A percentile compares a stretch with the other conserved stretches of the same genome.
Evolutionary conservation across 2,329 filamentous ascomycete species (phyloP).

Genomic region (Hymenoscyphus fraxineus): DNA sequence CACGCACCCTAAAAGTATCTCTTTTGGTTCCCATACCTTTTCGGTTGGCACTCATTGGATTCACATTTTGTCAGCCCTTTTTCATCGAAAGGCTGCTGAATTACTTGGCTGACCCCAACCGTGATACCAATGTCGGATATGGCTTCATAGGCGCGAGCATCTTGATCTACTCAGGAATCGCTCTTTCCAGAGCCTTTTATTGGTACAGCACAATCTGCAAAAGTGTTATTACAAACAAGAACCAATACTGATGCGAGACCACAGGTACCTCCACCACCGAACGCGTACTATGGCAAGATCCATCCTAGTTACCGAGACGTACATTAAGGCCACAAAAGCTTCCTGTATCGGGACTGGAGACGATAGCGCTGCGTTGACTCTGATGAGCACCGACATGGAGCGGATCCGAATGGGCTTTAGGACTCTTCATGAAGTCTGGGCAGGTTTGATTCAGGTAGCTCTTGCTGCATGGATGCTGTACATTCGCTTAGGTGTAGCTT

Average conservation of each 20-base stretch:
- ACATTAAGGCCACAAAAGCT: conserved; percentile 40
- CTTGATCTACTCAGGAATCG: conserved; percentile 23
- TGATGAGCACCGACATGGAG: conserved; percentile 46
- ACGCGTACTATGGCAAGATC: conserved; percentile 42
- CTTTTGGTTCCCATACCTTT: conserved; percentile 19
- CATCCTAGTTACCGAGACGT: conserved; percentile 45
- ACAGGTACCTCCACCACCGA: conserved; percentile 33
- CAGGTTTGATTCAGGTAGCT: conserved; percentile 35
- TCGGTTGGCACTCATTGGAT: conserved; percentile 20
- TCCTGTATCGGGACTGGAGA: conserved; percentile 32
- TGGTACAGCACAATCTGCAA: conserved; percentile 8
- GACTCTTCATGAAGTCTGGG: conserved; percentile 37
- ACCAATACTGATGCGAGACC: not conserved
- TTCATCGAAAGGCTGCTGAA: conserved; percentile 13
- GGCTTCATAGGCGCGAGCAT: conserved; percentile 22
- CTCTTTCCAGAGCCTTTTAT: conserved; percentile 30
- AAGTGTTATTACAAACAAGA: not conserved
- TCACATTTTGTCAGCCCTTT: conserved; percentile 14
- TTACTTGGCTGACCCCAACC: conserved; percentile 23
- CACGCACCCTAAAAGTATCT: conserved; percentile 26
- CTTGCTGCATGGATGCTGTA: conserved; percentile 37
- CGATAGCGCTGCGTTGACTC: conserved; percentile 39
- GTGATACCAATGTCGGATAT: conserved; percentile 16
- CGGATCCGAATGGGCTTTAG: conserved; percentile 27
- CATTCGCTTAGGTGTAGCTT: conserved; percentile 27